Percentiles rank a stretch among this genome's conserved stretches.
Evolutionary conservation across 2,329 filamentous ascomycete species (phyloP).

Genomic region (Aspergillus fumigatus): DNA sequence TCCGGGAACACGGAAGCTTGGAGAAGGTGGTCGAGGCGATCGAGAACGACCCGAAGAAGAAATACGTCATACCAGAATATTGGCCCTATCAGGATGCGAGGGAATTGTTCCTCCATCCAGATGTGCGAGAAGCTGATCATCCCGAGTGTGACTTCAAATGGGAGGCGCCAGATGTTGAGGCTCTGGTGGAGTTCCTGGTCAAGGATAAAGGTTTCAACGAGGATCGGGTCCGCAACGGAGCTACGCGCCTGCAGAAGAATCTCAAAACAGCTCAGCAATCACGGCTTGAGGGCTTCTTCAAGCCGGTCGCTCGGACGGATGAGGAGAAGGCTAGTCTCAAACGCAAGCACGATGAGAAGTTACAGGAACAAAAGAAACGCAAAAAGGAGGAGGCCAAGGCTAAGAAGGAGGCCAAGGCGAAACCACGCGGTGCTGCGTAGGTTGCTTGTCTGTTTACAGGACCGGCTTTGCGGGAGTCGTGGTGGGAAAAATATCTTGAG

Average conservation of each 20-base stretch:
- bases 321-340: conserved; percentile 81
- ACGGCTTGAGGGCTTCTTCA: conserved; percentile 94
- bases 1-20: conserved; percentile 82
- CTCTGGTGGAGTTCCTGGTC: conserved; percentile 83
- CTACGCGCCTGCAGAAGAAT: conserved; percentile 78
- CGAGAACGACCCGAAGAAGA: conserved; percentile 69
- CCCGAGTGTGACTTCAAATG: conserved; percentile 95
- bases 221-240: conserved; percentile 78
- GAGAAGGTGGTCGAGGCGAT: conserved; percentile 83
- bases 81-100: conserved; percentile 94
- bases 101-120: conserved; percentile 84
- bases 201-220: conserved; percentile 96
- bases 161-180: conserved; percentile 88
- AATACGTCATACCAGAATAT: conserved; percentile 85
- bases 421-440: conserved; percentile 64
- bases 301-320: conserved; percentile 81
- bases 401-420: conserved; percentile 85
- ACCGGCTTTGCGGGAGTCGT: background rate
- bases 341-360: conserved; percentile 88
- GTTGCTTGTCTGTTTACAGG: background rate
- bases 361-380: conserved; percentile 92
- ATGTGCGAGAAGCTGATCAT: conserved; percentile 78
- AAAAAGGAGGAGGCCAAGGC: conserved; percentile 91
- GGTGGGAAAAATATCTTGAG: too few relatives aligned
- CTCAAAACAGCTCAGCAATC: conserved; percentile 88